A percentile compares a stretch with the other conserved stretches of the same genome.
phyloP scores from a whole-genome alignment of 2,329 filamentous ascomycete genomes.

The Diaporthe capsici region DNA sequence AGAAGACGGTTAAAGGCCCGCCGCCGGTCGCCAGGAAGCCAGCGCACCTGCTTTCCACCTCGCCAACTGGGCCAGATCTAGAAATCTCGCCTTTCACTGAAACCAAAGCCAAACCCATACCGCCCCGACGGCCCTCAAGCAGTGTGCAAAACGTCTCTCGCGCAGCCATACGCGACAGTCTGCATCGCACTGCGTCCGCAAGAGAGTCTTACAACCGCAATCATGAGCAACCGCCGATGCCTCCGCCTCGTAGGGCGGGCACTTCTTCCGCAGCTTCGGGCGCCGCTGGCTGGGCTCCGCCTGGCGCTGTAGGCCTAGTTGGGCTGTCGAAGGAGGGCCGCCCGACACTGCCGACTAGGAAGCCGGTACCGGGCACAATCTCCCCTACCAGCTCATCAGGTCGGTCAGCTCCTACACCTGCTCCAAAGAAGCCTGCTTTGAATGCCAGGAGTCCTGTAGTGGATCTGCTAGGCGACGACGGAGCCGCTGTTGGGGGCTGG shows the following conservation, averaged over 20 bases:
- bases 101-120: constrained; percentile 45
- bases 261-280: constrained; percentile 26
- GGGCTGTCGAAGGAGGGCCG: constrained; percentile 42
- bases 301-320: constrained; percentile 40
- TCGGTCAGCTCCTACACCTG: constrained; percentile 31
- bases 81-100: constrained; percentile 39
- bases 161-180: constrained; percentile 26
- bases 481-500: constrained; percentile 64
- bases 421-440: constrained; percentile 48
- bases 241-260: constrained; percentile 41
- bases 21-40: constrained; percentile 76
- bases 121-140: constrained; percentile 47
- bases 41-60: constrained; percentile 61
- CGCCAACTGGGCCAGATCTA: constrained; percentile 48
- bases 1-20: constrained; percentile 53
- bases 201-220: constrained; percentile 21
- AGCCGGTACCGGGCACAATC: constrained; percentile 32
- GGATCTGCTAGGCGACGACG: constrained; percentile 64
- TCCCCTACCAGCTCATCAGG: constrained; percentile 18
- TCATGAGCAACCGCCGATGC: constrained; percentile 38
- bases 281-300: constrained; percentile 36
- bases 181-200: constrained; percentile 40
- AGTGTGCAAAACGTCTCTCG: constrained; percentile 33
- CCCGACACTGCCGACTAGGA: constrained; percentile 42
- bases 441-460: constrained; percentile 53